phyloP scores from a whole-genome alignment of 208 protist genomes.

The Trypanosoma boissoni region DNA sequence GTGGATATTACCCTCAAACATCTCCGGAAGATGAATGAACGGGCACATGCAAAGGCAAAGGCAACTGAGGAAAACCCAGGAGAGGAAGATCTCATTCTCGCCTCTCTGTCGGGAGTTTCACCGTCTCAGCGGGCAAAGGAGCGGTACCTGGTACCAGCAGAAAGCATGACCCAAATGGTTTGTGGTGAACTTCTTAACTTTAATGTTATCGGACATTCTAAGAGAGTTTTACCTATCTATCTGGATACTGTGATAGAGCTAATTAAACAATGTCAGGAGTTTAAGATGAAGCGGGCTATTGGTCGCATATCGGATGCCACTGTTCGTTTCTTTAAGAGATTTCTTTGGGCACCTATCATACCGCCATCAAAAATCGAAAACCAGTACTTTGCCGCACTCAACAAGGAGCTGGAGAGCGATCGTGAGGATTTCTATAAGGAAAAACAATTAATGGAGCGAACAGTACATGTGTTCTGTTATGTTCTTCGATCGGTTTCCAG shows the following conservation, averaged over 20 bases:
- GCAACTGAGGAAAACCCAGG: constrained; percentile 28
- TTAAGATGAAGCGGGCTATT: constrained; percentile 37
- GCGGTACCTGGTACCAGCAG: constrained; percentile 50
- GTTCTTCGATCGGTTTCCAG: constrained; percentile 42
- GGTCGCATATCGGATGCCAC: constrained; percentile 36
- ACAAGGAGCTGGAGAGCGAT: constrained; percentile 39
- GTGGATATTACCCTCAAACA: constrained; percentile 44
- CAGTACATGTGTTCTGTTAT: constrained; percentile 55
- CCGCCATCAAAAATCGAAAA: constrained; percentile 19
- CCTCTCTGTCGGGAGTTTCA: constrained; percentile 51
- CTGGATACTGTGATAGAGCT: constrained; percentile 52
- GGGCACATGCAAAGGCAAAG: constrained; percentile 26
- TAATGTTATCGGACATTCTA: constrained; percentile 60
- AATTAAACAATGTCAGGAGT: constrained; percentile 53
- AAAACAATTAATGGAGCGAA: constrained; percentile 28
- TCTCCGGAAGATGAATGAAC: constrained; percentile 40
- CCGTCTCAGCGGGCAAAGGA: constrained; percentile 43
- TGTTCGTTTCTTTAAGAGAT: constrained; percentile 39
- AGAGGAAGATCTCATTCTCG: constrained; percentile 49
- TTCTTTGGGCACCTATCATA: constrained; percentile 38
- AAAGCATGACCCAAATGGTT: constrained; percentile 30
- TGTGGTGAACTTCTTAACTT: constrained; percentile 47
- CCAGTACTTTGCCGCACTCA: constrained; percentile 12
- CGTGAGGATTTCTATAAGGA: constrained; percentile 57
- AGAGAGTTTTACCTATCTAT: constrained; percentile 61